Base-by-base conservation (phyloP, 1,284 basidiomycete genomes). In the Singerocomus inundabilis region DNA sequence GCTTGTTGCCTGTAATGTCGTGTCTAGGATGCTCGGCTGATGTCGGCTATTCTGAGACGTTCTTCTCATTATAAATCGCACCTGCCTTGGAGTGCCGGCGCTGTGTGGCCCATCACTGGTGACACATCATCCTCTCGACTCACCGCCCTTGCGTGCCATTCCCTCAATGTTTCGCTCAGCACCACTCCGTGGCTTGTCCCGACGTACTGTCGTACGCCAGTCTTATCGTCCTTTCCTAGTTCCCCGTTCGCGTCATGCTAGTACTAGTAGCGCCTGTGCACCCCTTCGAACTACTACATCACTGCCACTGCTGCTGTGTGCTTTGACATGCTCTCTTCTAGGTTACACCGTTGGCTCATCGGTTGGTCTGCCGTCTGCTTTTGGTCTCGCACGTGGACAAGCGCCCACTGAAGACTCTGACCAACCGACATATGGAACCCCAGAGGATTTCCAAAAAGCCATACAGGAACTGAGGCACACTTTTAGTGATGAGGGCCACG, bases 401-500 rank as follows among this genome's bases (percentile, higher is more conserved):
- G 15, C 21, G 1, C 25, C 51, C 28, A 29, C 30, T 5, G 38
- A 36, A 15, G 48, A 49, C 21, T 21, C 21, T 5, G 46, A 39
- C 10, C 38, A 68, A 35, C 53, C 64, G 1, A 48, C 44, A 16
- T 77, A 75, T 55, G 82, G 82, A 13, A 69, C 78, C 8, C 67
- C 72, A 0, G 61, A 72, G 18, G 82, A 84, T 53, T 83, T 82
- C 57, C 54, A 69, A 48, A 58, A 65, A 13, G 82, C 79, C 1
- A 78, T 85, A 34, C 60, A 64, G 35, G 79, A 80, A 39, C 64
- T 85, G 10, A 69, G 58, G 43, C 49, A 35, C n/a, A 53, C 67
- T 1, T 77, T 84, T 53, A 30, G 26, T 33, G 40, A 40, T 11
- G 60, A 64, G 9, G 37, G n/a, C 4, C 6, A 49, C 6, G 50